Evolutionary conservation across 176 grass and related monocot species (phyloP).

Genomic region (Cenchrus purpureus): DNA sequence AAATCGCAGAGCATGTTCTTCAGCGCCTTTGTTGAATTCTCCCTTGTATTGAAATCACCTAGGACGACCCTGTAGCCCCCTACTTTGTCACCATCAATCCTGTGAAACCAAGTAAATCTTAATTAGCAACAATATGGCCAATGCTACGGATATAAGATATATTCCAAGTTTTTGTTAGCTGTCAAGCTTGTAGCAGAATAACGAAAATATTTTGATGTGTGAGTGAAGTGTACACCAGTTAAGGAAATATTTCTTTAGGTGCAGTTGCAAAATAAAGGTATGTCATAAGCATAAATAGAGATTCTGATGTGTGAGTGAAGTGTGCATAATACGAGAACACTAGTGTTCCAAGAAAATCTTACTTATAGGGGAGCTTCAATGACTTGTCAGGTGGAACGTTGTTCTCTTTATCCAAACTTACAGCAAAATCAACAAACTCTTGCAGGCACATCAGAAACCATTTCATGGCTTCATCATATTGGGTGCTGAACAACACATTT

Average conservation of each 20-base stretch:
- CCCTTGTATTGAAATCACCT: conserved; percentile 78
- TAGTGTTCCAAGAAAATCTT: conserved; percentile 39
- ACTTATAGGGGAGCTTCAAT: conserved; percentile 92
- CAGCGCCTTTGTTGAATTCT: conserved; percentile 87
- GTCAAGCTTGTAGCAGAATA: background rate
- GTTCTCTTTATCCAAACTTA: conserved; percentile 76
- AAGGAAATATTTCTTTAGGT: background rate
- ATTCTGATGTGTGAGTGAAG: background rate
- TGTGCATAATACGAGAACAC: background rate
- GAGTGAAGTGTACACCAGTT: background rate
- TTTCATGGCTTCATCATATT: conserved; percentile 94
- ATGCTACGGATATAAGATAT: conserved; percentile 3
- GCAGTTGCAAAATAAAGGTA: conserved; percentile 8
- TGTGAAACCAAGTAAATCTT: conserved; percentile 34
- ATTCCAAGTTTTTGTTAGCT: background rate
- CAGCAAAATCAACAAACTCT: conserved; percentile 80
- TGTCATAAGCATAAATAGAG: background rate
- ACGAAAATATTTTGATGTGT: too few relatives aligned
- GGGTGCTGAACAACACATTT: conserved; percentile 91
- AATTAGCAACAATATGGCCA: conserved; percentile 15
- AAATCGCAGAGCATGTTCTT: conserved; percentile 87
- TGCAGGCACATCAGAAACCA: conserved; percentile 84
- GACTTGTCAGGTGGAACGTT: conserved; percentile 87
- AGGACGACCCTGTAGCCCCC: conserved; percentile 73
- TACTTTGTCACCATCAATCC: conserved; percentile 95